Base-by-base conservation (phyloP, 805 yeast genomes). In the Suhomyces pyralidae region DNA sequence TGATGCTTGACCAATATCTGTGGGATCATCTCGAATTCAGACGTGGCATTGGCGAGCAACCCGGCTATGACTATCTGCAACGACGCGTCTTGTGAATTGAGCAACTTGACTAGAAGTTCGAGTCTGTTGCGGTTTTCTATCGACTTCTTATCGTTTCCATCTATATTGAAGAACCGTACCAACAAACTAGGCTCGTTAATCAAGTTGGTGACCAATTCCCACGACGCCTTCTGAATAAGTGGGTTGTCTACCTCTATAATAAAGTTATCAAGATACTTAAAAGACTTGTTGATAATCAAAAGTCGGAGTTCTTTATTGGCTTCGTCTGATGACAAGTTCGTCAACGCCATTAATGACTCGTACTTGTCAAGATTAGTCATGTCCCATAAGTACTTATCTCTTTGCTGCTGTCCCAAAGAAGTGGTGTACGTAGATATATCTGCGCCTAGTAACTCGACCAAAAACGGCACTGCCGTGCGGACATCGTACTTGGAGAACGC, bases 161-260 rank as follows among this genome's bases (percentile, higher is more conserved):
- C 78, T 14, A 81, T 71, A 58, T 85, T 83, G 70, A 87, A 87
- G 58, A 86, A 78, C 54, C 81, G 81, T 1, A 81, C 84, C 32
- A 82, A 66, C 61, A 73, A 51, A 6, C 55, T 45, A 0, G 79
- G 78, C 25, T 65, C 67, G 38, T 51, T 70, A 61, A 83, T 77
- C 46, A 87, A 63, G 62, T 88, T 88, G 54, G 86, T 80, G 8
- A 86, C 65, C 15, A 88, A 75, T 60, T 88, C 91, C 66, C 87
- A 73, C 0, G 84, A 58, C 0, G 89, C 82, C 48, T 81, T 71
- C 62, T 85, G 89, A 3, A 88, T 64, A 50, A 74, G 64, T 0
- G 68, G 59, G 2, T 52, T 45, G 50, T 81, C 78, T 1, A 69
- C 54, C 9, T 73, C 77, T 7, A 73, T 53, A 9, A 74, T 65